Evolutionary conservation across 2,329 filamentous ascomycete species (phyloP), one percentile per base, ranked within the genome.

Genomic region (Metarhizium brunneum): DNA sequence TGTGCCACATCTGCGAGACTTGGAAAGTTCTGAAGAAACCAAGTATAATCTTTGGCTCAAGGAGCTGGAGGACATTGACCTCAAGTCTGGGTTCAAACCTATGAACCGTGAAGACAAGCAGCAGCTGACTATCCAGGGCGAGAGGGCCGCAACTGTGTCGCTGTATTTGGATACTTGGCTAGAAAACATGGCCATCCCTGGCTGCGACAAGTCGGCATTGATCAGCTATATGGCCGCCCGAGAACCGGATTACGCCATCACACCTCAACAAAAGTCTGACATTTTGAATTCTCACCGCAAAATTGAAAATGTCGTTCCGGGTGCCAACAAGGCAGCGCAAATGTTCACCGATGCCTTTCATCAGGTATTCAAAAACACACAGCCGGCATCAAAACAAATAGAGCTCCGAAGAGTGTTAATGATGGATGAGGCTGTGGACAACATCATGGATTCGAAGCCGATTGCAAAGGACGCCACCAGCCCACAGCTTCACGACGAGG

Each of bases 271-370:
- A 60, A 81, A 80, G 62, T 73, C 73, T 25, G 77, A 73, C 55
- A 73, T 81, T 10, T 66, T 81, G 10, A 76, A 73, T 54, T 77
- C 76, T 1, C 75, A 76, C 58, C 74, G 71, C 57, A 71, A 76
- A 35, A 70, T 72, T 42, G 64, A 66, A 18, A 63, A 61, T 14
- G 64, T 65, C 4, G 69, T 76, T 2, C 76, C 75, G 1, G 71
- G 72, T 20, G 72, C 76, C 14, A 69, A 68, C 4, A 69, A 65
- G 56, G 69, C 70, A 2, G 77, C 79, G 3, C 70, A 71, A 52
- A 72, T 79, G 61, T 84, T 84, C 54, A 79, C 76, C 4, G 73
- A 80, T 30, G 79, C 79, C 10, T 85, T 86, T 60, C 75, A 83
- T 58, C 69, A 71, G 8, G 77, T 84, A 14, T 82, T 86, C 60